Evolutionary conservation across 192 early-diverging fungal genomes (phyloP), one percentile per base, ranked within the genome.

Genomic region (Coemansia sp.): DNA sequence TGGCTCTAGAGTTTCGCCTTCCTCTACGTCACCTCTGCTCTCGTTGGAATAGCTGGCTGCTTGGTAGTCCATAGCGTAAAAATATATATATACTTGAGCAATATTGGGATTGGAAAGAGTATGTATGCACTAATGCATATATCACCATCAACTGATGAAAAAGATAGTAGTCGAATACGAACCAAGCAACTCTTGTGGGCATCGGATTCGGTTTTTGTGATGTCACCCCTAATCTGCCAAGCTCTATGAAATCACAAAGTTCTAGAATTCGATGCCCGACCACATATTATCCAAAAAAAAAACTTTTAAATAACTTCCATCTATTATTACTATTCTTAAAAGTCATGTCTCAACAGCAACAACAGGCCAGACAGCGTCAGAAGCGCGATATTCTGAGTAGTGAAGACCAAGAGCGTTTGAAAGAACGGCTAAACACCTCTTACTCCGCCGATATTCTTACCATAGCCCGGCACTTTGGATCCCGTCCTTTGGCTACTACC

Each of bases 401-500:
- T 37, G 50, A 53, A 8, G 68, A 74, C n/a, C 34, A 65, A 20
- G 66, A 67, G 34, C 59, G 62, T 61, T 61, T 79, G 32, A 74
- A 65, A 32, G 27, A 12, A 5, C 58, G 43, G 35, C 61, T 79
- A 11, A 74, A 74, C 58, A 53, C 55, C 22, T 62, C 50, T 10
- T 79, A 79, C 55, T 12, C 60, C 0, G 59, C 32, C 2, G 76
- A 79, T 12, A 24, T 79, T 1, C 34, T 68, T 9, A 55, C 16
- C 10, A 73, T 79, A 18, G 76, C 71, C 1, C 68, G 65, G 5
- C 68, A 79, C 41, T 79, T 79, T 60, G 76, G 76, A 30, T 61
- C 47, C 61, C 59, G 34, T 20, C 76, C 38, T 1, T 2, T 39
- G 24, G 65, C 76, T 3, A 60, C 39, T 2, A 29, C 41, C 0